phyloP scores from a whole-genome alignment of 2,329 filamentous ascomycete genomes.

The Colletotrichum simmondsii region DNA sequence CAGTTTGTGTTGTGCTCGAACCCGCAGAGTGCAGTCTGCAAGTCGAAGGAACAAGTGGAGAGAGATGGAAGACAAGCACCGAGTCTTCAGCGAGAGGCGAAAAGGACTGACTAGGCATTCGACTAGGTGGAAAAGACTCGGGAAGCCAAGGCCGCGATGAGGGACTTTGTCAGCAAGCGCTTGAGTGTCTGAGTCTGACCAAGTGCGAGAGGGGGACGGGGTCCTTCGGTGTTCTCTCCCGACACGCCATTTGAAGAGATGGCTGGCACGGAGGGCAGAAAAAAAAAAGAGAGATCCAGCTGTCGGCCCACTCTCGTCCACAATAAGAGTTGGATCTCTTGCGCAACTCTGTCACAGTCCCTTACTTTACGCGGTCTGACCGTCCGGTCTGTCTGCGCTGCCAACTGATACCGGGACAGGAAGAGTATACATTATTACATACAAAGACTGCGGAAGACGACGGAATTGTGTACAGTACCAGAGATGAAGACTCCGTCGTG shows the following conservation, averaged over 20 bases:
- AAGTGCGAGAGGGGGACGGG: slow-evolving; percentile 4
- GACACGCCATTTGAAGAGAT: slow-evolving; percentile 11
- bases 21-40: slow-evolving; percentile 21
- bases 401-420: background rate
- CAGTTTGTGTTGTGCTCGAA: background rate
- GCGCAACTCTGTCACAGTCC: background rate
- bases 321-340: slow-evolving; percentile 23
- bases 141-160: slow-evolving; percentile 12
- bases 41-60: slow-evolving; percentile 2
- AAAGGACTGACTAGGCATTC: background rate
- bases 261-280: slow-evolving; percentile 5
- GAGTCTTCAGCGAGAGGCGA: slow-evolving; percentile 32
- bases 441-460: slow-evolving; percentile 1
- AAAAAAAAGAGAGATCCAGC: slow-evolving; percentile 9
- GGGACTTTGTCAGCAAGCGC: slow-evolving; percentile 28
- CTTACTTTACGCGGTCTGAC: background rate
- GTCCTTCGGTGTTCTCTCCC: slow-evolving; percentile 28
- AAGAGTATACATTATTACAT: background rate
- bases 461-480: background rate
- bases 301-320: slow-evolving; percentile 26
- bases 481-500: background rate
- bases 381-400: background rate
- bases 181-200: slow-evolving; percentile 11
- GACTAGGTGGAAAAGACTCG: slow-evolving; percentile 7
- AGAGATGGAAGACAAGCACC: slow-evolving; percentile 11